Evolutionary conservation across 371 early-diverging fungal genomes (phyloP).

Genomic region (Mucor saturninus): DNA sequence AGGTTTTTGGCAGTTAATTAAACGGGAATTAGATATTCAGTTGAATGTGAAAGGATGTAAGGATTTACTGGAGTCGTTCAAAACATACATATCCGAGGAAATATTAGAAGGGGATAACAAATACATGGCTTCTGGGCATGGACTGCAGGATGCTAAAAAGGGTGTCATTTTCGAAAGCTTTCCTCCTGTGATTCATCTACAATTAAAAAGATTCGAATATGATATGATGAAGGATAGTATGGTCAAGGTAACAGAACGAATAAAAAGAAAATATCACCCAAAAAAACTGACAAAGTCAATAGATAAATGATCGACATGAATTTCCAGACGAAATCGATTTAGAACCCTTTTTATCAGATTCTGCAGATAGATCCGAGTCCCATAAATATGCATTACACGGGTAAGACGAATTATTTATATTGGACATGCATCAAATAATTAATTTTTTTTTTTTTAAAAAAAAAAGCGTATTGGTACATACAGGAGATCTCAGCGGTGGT

Average conservation of each 20-base stretch:
- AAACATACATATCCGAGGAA: constrained; percentile 84
- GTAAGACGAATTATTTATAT: constrained; percentile 33
- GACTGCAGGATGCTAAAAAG: constrained; percentile 95
- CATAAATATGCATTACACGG: constrained; percentile 82
- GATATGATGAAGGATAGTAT: constrained; percentile 84
- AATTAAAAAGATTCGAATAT: constrained; percentile 97
- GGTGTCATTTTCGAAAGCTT: constrained; percentile 93
- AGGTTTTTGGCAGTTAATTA: background rate
- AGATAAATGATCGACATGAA: constrained; percentile 95
- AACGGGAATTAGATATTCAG: constrained; percentile 73
- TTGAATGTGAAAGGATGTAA: constrained; percentile 91
- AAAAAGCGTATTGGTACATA: constrained; percentile 95
- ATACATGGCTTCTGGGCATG: constrained; percentile 94
- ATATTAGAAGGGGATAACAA: constrained; percentile 96
- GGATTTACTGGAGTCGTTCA: constrained; percentile 86
- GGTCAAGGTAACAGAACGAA: constrained; percentile 70
- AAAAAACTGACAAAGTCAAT: background rate
- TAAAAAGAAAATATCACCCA: background rate
- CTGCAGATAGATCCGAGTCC: constrained; percentile 60
- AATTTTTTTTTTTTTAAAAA: background rate
- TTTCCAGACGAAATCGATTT: constrained; percentile 89
- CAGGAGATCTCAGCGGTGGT: constrained; percentile 93
- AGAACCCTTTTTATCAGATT: constrained; percentile 71
- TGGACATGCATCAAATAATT: background rate
- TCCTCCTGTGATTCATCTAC: constrained; percentile 96